phyloP scores from a whole-genome alignment of 2,329 filamentous ascomycete genomes.

The Botrytis cinerea region DNA sequence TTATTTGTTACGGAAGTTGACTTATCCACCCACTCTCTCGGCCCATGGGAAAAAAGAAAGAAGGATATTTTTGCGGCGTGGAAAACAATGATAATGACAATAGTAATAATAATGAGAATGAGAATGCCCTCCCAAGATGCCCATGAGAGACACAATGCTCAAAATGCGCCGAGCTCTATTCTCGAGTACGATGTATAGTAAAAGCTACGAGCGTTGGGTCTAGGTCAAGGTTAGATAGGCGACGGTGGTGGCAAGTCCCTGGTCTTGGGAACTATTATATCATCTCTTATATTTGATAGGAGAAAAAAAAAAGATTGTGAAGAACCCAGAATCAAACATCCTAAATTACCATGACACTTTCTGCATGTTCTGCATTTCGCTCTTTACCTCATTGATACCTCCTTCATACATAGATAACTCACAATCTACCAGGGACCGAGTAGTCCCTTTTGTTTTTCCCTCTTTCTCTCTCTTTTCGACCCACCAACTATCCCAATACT shows the following conservation, averaged over 20 bases:
- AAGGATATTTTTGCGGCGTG: not conserved
- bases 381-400: not conserved
- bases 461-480: not conserved
- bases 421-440: not conserved
- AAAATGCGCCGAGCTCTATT: not conserved
- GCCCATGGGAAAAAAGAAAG: not conserved
- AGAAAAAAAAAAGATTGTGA: not conserved
- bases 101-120: no score
- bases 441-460: not conserved
- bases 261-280: not conserved
- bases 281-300: not conserved
- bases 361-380: slow-evolving; percentile 3
- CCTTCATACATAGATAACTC: not conserved
- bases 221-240: not conserved
- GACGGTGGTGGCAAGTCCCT: not conserved
- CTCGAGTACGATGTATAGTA: not conserved
- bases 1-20: not conserved
- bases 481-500: not conserved
- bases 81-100: not conserved
- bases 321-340: not conserved
- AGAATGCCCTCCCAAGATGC: not conserved
- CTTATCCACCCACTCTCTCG: not conserved
- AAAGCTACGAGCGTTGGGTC: not conserved
- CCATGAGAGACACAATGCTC: not conserved
- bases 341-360: not conserved